Base-by-base conservation (phyloP, 768 basidiomycete genomes). In the Boletellus ananas region DNA sequence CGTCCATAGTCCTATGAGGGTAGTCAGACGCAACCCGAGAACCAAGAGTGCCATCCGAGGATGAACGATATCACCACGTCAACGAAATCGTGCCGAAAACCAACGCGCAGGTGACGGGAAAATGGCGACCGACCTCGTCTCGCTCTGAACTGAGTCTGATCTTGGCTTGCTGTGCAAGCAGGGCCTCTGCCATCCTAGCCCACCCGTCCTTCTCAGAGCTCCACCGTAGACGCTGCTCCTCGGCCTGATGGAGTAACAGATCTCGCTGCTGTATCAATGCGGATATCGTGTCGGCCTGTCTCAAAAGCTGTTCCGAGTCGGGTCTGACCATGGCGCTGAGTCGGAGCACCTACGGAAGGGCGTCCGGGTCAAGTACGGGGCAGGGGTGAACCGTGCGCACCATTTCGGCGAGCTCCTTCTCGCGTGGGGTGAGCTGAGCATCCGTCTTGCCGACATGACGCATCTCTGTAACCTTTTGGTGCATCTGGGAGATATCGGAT, bases 141-240 rank as follows among this genome's bases (percentile, higher is more conserved):
- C 67, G 74, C 6, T 69, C 64, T 13, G 58, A 54, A 14, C 58
- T 62, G 6, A 62, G 60, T n/a, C 70, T 64, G 37, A 67, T 77
- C 49, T 71, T 73, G 39, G 75, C 70, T 39, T 78, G 63, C 36
- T 68, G 79, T 3, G 72, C 61, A 48, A 86, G 71, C 33, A 90
- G 71, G 8, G 83, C 85, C 55, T 89, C 86, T 1, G 85, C 79
- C 56, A 77, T 80, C 48, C 87, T 71, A 5, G 74, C 76, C 83
- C 86, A 90, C 3, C 76, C 71, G 14, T 79, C 79, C 57, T 76
- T 75, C 63, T 89, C 86, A 1, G 78, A 74, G 29, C 78, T 69
- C 83, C 82, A 86, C 34, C 78, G 72, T 7, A 72, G 70, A n/a
- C 76, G 74, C 49, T 87, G 80, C 47, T 85, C 81, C 36, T 80